These are phyloP conservation scores for Stachybotrys chartarum DNA, from an alignment of 2,329 filamentous ascomycete genomes.

Conservation along the genomic window DNA sequence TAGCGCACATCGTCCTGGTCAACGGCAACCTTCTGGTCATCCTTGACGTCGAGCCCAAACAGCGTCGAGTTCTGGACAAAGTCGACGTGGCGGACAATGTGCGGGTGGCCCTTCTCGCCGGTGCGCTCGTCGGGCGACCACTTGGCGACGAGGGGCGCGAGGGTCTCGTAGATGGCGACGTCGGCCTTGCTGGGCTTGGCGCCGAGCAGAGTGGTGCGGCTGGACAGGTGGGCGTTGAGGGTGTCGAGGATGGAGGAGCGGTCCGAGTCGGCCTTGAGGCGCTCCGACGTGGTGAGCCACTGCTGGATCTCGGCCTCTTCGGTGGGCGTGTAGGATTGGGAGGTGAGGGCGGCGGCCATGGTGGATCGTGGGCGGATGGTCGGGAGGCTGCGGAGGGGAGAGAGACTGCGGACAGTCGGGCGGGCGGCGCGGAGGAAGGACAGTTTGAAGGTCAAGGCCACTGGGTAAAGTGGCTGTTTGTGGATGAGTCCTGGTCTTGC, in stretches of 20 bases:
- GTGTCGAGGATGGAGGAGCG: constrained; percentile 65
- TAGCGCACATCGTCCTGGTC: constrained; percentile 76
- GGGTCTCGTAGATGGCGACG: constrained; percentile 70
- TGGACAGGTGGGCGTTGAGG: constrained; percentile 81
- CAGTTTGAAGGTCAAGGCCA: constrained; percentile 26
- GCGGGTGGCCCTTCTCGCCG: constrained; percentile 79
- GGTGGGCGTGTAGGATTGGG: constrained; percentile 63
- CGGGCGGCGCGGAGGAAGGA: constrained; percentile 32
- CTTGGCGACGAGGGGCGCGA: constrained; percentile 67
- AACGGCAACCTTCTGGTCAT: constrained; percentile 69
- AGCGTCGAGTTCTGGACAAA: constrained; percentile 88
- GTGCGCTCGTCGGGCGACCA: constrained; percentile 86
- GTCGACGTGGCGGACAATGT: constrained; percentile 87
- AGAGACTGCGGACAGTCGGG: constrained; percentile 25
- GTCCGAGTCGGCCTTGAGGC: constrained; percentile 49
- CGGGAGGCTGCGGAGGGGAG: constrained; percentile 22
- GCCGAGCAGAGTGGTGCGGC: constrained; percentile 82
- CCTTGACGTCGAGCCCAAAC: constrained; percentile 61
- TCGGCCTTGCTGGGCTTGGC: constrained; percentile 85
- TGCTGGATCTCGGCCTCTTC: constrained; percentile 85
- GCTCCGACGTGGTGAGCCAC: constrained; percentile 74
- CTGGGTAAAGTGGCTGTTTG: background rate
- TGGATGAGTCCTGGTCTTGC: background rate
- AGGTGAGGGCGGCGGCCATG: constrained; percentile 45
- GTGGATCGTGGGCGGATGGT: background rate